Evolutionary conservation across 2,329 filamentous ascomycete genomes (phyloP).

Genomic region (Aspergillus sp.): DNA sequence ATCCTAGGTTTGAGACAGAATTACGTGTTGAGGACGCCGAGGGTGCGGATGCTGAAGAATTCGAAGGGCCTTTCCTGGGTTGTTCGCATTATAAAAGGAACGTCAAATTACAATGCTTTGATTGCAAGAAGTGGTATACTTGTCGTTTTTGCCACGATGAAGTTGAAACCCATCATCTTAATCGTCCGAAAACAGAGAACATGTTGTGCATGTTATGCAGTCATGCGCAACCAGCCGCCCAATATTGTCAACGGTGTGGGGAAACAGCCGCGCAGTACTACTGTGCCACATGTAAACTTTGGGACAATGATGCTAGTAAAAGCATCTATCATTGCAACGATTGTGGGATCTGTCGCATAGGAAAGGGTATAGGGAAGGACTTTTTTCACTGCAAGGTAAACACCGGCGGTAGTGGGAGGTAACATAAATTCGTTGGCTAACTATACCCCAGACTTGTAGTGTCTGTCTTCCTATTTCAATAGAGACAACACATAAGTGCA

Average conservation of each 20-base stretch:
- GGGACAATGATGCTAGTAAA: slow-evolving; percentile 90
- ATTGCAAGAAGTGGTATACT: slow-evolving; percentile 88
- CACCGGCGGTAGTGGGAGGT: background rate
- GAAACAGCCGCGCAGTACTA: slow-evolving; percentile 83
- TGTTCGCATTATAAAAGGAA: slow-evolving; percentile 94
- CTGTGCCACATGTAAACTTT: slow-evolving; percentile 91
- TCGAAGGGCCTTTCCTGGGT: slow-evolving; percentile 62
- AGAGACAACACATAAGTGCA: slow-evolving; percentile 83
- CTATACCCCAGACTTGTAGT: slow-evolving; percentile 69
- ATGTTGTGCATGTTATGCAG: slow-evolving; percentile 98
- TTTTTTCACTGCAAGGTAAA: slow-evolving; percentile 96
- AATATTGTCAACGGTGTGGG: slow-evolving; percentile 75
- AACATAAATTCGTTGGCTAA: slow-evolving; percentile 17
- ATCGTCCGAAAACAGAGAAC: slow-evolving; percentile 80
- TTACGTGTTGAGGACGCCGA: slow-evolving; percentile 34
- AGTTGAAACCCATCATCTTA: slow-evolving; percentile 73
- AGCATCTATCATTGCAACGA: slow-evolving; percentile 95
- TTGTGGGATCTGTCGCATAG: slow-evolving; percentile 91
- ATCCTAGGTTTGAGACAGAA: slow-evolving; percentile 45
- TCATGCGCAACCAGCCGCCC: slow-evolving; percentile 77
- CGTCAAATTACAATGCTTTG: slow-evolving; percentile 90
- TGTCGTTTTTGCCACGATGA: slow-evolving; percentile 93
- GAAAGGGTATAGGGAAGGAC: slow-evolving; percentile 89
- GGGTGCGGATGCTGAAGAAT: slow-evolving; percentile 46
- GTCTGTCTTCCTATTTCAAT: slow-evolving; percentile 91